A percentile compares a stretch with the other conserved stretches of the same genome.
Conservation (phyloP, 345 rosid genomes). For the Eucalyptus coolabah region DNA sequence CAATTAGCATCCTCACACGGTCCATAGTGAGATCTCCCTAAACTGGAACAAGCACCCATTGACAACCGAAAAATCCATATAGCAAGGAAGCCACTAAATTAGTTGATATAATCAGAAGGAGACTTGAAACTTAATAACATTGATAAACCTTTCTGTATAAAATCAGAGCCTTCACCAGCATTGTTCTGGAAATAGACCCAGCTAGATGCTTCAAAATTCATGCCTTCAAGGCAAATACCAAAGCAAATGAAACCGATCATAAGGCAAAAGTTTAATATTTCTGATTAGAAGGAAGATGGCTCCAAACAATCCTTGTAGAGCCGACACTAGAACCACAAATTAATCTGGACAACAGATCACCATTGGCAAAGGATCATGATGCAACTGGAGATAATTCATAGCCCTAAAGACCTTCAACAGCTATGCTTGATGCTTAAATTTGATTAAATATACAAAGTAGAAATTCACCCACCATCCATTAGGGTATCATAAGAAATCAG, state of each 20-base stretch:
- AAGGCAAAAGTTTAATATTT: background rate
- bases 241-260: background rate
- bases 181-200: background rate
- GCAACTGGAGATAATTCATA: background rate
- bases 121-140: background rate
- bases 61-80: background rate
- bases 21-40: background rate
- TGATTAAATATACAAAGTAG: too few species aligned
- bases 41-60: background rate
- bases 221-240: background rate
- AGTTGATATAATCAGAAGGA: background rate
- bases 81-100: background rate
- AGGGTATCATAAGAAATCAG: too few species aligned
- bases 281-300: background rate
- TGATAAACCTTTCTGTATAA: background rate
- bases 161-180: background rate
- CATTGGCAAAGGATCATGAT: background rate
- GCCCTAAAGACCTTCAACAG: background rate
- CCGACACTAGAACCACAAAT: background rate
- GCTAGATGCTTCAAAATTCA: background rate
- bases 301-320: background rate
- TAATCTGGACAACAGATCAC: background rate
- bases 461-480: too few species aligned
- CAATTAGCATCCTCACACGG: background rate
- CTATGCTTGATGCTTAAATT: too few species aligned